Evolutionary conservation across 805 yeast genomes (phyloP).

Genomic region (Metschnikowia dekortorum): DNA sequence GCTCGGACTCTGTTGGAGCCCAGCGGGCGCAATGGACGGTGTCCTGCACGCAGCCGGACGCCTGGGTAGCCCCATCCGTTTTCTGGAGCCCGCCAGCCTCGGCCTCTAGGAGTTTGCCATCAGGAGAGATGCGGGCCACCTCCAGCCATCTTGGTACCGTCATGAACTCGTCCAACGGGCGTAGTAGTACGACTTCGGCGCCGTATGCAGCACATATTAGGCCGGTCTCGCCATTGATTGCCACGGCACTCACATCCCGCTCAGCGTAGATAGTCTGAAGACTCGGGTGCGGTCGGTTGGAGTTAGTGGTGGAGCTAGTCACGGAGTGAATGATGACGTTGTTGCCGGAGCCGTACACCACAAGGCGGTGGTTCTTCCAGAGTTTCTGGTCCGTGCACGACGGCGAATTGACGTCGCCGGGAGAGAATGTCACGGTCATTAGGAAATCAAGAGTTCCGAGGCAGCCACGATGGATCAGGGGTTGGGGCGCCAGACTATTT

Average conservation of each 20-base stretch:
- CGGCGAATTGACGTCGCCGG: constrained; percentile 74
- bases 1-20: constrained; percentile 51
- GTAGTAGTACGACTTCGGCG: constrained; percentile 43
- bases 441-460: no score
- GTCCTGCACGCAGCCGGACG: not conserved
- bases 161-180: constrained; percentile 53
- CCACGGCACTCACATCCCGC: constrained; percentile 61
- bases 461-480: no score
- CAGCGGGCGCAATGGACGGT: constrained; percentile 40
- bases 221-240: constrained; percentile 60
- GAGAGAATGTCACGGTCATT: constrained; percentile 69
- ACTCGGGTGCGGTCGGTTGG: constrained; percentile 16
- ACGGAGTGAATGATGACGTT: constrained; percentile 53
- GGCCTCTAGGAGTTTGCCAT: not conserved
- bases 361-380: constrained; percentile 63
- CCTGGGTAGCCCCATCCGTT: not conserved
- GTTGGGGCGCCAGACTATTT: no score
- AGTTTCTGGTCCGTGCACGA: constrained; percentile 52
- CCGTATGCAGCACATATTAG: constrained; percentile 49
- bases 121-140: constrained; percentile 16
- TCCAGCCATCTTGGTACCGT: constrained; percentile 44
- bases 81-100: no score
- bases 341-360: constrained; percentile 84
- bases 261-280: constrained; percentile 76
- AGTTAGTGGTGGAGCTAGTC: constrained; percentile 6